Evolutionary conservation across 306 rosid species (phyloP), one percentile per base, ranked within the genome.

Genomic region (Cicer judaicum): DNA sequence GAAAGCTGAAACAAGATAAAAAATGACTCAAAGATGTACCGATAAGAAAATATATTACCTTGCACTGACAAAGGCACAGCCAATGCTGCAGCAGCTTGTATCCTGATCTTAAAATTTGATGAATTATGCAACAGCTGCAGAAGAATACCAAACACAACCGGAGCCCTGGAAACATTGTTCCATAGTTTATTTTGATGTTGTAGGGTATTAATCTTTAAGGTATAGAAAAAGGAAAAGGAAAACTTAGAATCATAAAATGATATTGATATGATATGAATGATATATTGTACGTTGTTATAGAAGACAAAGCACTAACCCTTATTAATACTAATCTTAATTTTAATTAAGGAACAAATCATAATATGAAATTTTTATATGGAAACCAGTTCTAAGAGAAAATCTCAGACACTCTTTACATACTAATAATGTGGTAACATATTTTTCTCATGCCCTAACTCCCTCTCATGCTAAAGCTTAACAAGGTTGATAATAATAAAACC

Each of bases 51-150:
- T 36, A 38, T 67, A 81, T 74, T 78, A 93, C 98, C 97, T 79
- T 65, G 78, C 64, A 85, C 78, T 11, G 96, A 86, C 53, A 76
- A 73, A 5, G 98, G 98, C 84, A 94, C 94, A 48, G 98, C 88
- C 87, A 94, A 79, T 59, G 98, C 96, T 56, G 92, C 94, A 55
- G 98, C 97, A 80, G 98, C 97, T 86, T 91, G 98, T 78, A 94
- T 94, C 85, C 91, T 88, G 87, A 91, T 90, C 87, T 91, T 94
- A 80, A 78, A 91, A 85, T 94, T 90, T 10, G 96, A 88, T 65
- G 98, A 91, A 81, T 90, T 88, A 16, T 87, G 97, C 60, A 94
- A 83, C 10, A 94, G 84, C 18, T 91, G 89, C 59, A 94, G 79
- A 83, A 94, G 97, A 82, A 90, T 83, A 78, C 96, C 91, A 78